Evolutionary conservation across 495 filamentous ascomycete species (phyloP).

Genomic region (Xylona heveae): DNA sequence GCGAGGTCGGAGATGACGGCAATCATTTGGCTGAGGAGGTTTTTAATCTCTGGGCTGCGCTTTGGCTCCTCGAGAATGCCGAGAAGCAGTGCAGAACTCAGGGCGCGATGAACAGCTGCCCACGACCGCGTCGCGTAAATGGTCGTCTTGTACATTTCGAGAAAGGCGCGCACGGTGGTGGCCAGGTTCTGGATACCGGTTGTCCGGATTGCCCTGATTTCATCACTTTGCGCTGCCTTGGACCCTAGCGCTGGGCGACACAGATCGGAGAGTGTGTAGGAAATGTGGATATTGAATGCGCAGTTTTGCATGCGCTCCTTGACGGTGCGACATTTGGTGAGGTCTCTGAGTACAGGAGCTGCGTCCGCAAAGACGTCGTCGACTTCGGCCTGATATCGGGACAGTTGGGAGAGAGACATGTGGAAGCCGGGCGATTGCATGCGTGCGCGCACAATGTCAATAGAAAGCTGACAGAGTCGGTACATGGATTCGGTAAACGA

Average conservation of each 20-base stretch:
- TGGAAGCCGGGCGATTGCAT: constrained; percentile 23
- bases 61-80: constrained; percentile 20
- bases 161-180: constrained; percentile 23
- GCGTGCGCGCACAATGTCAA: constrained; percentile 35
- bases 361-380: constrained; percentile 28
- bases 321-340: constrained; percentile 21
- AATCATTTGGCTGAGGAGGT: neutral
- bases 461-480: constrained; percentile 25
- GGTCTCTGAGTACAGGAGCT: constrained; percentile 28
- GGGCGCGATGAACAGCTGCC: constrained; percentile 25
- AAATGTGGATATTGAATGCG: constrained; percentile 32
- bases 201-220: constrained; percentile 21
- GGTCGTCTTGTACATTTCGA: constrained; percentile 24
- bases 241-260: constrained; percentile 35
- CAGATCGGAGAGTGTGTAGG: constrained; percentile 36
- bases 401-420: constrained; percentile 23
- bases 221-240: constrained; percentile 17
- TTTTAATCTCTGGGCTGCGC: neutral
- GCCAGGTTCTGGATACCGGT: constrained; percentile 22
- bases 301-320: constrained; percentile 32
- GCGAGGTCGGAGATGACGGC: neutral
- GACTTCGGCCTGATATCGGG: constrained; percentile 27
- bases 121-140: constrained; percentile 23
- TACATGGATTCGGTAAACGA: constrained; percentile 33
- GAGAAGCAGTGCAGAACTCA: constrained; percentile 25